Base-by-base conservation (phyloP, 768 basidiomycete genomes). In the Termitomyces sp. region DNA sequence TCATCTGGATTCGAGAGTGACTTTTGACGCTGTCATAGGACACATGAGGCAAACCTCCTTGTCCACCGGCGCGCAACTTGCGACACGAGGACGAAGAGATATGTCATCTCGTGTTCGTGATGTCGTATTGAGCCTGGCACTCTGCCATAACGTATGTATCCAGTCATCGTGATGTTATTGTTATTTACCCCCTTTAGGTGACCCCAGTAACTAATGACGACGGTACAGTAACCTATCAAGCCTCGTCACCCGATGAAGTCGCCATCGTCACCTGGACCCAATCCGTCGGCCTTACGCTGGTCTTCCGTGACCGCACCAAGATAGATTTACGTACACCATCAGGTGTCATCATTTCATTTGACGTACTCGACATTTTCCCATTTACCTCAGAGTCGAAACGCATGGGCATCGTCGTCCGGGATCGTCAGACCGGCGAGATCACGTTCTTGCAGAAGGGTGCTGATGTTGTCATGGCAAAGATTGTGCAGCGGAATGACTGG, bases 341-440 rank as follows among this genome's bases (percentile, higher is more conserved):
- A 5, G 91, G 91, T 8, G 68, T 77, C 1, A 79, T 79, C 8
- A 72, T 96, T 53, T 77, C 79, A 11, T 98, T 87, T 70, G 94
- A 94, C 59, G 86, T 99, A 55, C 87, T 98, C 58, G 90, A 96
- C 53, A 85, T 99, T 61, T 99, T 99, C 76, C 97, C 97, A 0
- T 98, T 99, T 77, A 98, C 96, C 0, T 97, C 94, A 12, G 97
- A 98, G 73, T 95, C 95, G 0, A 98, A 99, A 74, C 92, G 97
- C 34, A 99, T 98, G 97, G 96, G 97, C 37, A 98, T 98, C 70
- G 83, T 99, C 68, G 90, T 98, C 38, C 88, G 91, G 31, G 96
- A 98, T 59, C 72, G 77, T 0, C 80, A 84, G 38, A 82, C 84
- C 0, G 86, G 89, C 54, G 93, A 96, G 61, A 87, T 96, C 56